Percentiles rank a stretch among this genome's conserved stretches.
phyloP scores from a whole-genome alignment of 2,329 filamentous ascomycete genomes.

The Beauveria sp. region DNA sequence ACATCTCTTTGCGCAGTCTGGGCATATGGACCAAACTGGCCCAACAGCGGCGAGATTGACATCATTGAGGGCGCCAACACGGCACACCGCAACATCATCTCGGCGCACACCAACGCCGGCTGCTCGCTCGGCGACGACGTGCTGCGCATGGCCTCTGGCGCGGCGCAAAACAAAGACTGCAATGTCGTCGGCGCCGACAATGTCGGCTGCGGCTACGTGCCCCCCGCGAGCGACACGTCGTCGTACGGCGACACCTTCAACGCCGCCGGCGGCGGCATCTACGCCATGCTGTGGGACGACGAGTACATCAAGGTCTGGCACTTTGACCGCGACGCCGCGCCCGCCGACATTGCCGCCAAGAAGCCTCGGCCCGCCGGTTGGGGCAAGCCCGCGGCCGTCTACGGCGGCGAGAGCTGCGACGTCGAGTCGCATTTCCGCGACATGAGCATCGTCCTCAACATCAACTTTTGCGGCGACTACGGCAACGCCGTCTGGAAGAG shows the following conservation, averaged over 20 bases:
- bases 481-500: conserved; percentile 37
- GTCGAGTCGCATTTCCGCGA: conserved; percentile 58
- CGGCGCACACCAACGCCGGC: conserved; percentile 47
- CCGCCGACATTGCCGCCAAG: conserved; percentile 52
- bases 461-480: conserved; percentile 66
- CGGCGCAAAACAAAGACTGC: conserved; percentile 23
- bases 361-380: conserved; percentile 57
- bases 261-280: conserved; percentile 56
- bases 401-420: conserved; percentile 57
- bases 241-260: conserved; percentile 62
- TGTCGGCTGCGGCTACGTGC: conserved; percentile 38
- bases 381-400: conserved; percentile 62
- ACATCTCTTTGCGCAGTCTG: conserved; percentile 31
- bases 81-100: conserved; percentile 51
- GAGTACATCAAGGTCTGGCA: conserved; percentile 67
- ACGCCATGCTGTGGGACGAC: conserved; percentile 63
- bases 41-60: conserved; percentile 56
- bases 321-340: conserved; percentile 60
- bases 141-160: conserved; percentile 5
- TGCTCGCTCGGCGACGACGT: conserved; percentile 20
- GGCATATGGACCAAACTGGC: conserved; percentile 52
- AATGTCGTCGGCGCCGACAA: conserved; percentile 27
- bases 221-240: conserved; percentile 32
- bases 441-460: conserved; percentile 68
- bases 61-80: conserved; percentile 64